Base-by-base conservation (phyloP, 805 yeast species). In the Lachancea sp. region DNA sequence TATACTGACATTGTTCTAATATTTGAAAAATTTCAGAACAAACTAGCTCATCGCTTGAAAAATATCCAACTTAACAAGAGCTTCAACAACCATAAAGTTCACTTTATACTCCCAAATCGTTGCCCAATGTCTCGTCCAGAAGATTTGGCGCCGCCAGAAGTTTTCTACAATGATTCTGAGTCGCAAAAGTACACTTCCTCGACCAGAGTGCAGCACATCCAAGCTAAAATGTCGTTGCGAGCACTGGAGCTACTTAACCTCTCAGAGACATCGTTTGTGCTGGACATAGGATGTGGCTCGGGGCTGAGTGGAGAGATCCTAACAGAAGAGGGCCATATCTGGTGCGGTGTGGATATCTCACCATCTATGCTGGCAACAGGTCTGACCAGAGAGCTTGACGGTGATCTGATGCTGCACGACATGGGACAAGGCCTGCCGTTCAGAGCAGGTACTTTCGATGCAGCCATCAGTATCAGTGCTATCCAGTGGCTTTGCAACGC, bases 401-500 rank as follows among this genome's bases (percentile, higher is more conserved):
- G 99, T 12, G 99, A 93, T 63, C 66, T 93, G 51, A 82, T 93
- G 62, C 69, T 93, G 45, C 84, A 89, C 31, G 99, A 93, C 69
- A 85, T 93, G 74, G 99, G 99, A 25, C 72, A 75, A 44, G 99
- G 99, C 29, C 75, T 93, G 2, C 98, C 98, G 4, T 93, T 93
- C 60, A 75, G 99, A 59, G 87, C 98, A 2, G 99, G 99, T 41
- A 75, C 95, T 0, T 93, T 91, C 63, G 99, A 93, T 65, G 97
- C 97, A 1, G 98, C 95, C 1, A 86, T 93, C 27, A 83, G 95
- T 20, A 88, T 93, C 50, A 84, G 95, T 30, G 99, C 95, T 11
- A 89, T 93, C 42, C 99, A 93, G 65, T 93, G 99, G 99, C 76
- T 93, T 35, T 90, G 97, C 70, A 93, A 93, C 63, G 98, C 98